Percentiles rank a stretch among this genome's conserved stretches.
phyloP scores from a whole-genome alignment of 495 filamentous ascomycete genomes.

The Thermochaetoides thermophila region DNA sequence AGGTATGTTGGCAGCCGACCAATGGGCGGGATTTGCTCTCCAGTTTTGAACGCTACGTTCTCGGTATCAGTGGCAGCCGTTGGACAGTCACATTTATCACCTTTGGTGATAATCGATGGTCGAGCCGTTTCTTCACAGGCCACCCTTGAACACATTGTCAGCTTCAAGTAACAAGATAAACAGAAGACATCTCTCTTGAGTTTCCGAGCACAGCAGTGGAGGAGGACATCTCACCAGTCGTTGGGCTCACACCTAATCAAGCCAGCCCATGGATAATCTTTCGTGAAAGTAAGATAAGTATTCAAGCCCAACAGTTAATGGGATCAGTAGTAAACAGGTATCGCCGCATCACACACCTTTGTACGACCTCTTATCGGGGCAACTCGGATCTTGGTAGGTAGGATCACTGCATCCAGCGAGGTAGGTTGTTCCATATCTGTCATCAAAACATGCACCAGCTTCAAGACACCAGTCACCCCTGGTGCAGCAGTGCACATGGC shows the following conservation, averaged over 20 bases:
- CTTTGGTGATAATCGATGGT: constrained; percentile 2
- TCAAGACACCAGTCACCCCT: constrained; percentile 20
- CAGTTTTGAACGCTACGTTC: constrained; percentile 10
- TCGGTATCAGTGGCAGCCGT: neutral
- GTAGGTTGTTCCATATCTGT: constrained; percentile 14
- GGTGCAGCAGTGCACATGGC: constrained; percentile 21
- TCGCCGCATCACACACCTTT: constrained; percentile 1
- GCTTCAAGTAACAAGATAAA: neutral
- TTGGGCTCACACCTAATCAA: constrained; percentile 14
- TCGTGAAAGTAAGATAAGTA: too few relatives aligned
- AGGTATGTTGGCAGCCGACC: constrained; percentile 9
- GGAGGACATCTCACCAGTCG: constrained; percentile 9
- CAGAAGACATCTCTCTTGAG: neutral
- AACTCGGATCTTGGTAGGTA: constrained; percentile 6
- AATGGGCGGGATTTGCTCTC: constrained; percentile 9
- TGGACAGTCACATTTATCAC: constrained; percentile 13
- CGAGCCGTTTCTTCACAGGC: constrained; percentile 5
- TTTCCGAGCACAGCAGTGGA: neutral
- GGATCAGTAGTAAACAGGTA: too few relatives aligned
- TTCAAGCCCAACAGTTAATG: too few relatives aligned
- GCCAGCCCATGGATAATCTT: constrained; percentile 11
- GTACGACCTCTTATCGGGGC: constrained; percentile 9
- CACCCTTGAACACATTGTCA: constrained; percentile 1
- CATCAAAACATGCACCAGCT: constrained; percentile 16
- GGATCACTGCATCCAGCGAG: constrained; percentile 21